These are phyloP conservation scores for Rhizoclosmatium sp. DNA, from an alignment of 192 early-diverging fungal genomes.

Conservation along the genomic window DNA sequence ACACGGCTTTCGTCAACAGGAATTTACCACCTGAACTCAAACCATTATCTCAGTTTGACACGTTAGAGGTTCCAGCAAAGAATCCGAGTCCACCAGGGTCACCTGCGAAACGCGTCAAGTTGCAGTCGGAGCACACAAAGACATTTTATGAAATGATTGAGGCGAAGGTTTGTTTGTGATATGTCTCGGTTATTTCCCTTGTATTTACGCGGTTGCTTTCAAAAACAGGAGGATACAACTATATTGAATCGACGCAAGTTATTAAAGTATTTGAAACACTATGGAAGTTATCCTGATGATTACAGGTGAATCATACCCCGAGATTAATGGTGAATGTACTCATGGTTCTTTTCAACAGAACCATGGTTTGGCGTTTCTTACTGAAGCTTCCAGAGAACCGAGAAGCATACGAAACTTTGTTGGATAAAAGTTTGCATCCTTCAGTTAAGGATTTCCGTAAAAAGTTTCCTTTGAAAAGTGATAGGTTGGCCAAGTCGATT, in stretches of 20 bases:
- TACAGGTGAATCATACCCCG: slow-evolving; percentile 38
- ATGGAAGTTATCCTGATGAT: slow-evolving; percentile 56
- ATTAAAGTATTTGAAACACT: slow-evolving; percentile 51
- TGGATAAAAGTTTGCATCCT: slow-evolving; percentile 56
- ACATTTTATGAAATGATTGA: slow-evolving; percentile 54
- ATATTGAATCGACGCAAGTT: slow-evolving; percentile 48
- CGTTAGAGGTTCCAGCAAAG: too few relatives aligned
- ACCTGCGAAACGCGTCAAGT: slow-evolving; percentile 15
- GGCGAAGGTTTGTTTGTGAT: slow-evolving; percentile 42
- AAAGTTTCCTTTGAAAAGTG: slow-evolving; percentile 60
- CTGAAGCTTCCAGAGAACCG: slow-evolving; percentile 63
- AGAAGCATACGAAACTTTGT: slow-evolving; percentile 56
- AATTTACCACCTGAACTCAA: background rate
- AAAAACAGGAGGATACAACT: slow-evolving; percentile 42
- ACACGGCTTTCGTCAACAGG: background rate
- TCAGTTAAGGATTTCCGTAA: slow-evolving; percentile 49
- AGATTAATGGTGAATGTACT: background rate
- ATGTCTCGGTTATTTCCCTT: slow-evolving; percentile 1
- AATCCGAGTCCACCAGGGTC: slow-evolving; percentile 5
- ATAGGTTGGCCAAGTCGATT: slow-evolving; percentile 54
- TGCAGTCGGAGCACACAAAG: slow-evolving; percentile 28
- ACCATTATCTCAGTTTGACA: slow-evolving; percentile 2
- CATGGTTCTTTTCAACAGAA: slow-evolving; percentile 31
- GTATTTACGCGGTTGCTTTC: background rate
- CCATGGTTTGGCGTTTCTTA: slow-evolving; percentile 63